Evolutionary conservation across 2,329 filamentous ascomycete genomes (phyloP).

Genomic region (Magnaporthales sp.): DNA sequence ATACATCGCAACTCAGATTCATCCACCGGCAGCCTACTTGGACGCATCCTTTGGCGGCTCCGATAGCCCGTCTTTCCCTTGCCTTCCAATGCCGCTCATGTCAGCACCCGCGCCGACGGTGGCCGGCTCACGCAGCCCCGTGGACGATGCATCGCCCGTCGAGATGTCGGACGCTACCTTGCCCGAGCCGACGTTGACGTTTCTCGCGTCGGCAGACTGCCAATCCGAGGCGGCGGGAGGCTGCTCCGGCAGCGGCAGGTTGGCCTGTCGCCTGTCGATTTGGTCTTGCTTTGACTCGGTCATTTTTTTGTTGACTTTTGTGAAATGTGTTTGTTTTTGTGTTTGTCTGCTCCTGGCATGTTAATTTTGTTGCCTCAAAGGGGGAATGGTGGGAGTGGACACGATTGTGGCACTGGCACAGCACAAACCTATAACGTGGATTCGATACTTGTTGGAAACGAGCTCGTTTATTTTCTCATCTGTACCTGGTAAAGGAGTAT

Average conservation of each 20-base stretch:
- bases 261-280: slow-evolving; percentile 59
- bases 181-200: slow-evolving; percentile 62
- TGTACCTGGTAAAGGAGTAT: background rate
- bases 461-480: too few species aligned
- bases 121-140: slow-evolving; percentile 49
- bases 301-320: slow-evolving; percentile 20
- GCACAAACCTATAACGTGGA: background rate
- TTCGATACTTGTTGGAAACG: background rate
- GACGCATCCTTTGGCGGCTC: background rate
- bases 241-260: slow-evolving; percentile 72
- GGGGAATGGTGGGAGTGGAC: too few species aligned
- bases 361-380: background rate
- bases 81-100: slow-evolving; percentile 52
- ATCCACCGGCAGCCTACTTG: background rate
- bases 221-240: slow-evolving; percentile 71
- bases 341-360: background rate
- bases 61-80: slow-evolving; percentile 43
- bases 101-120: slow-evolving; percentile 45
- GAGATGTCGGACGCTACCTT: slow-evolving; percentile 41
- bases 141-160: slow-evolving; percentile 34
- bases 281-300: slow-evolving; percentile 49
- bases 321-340: background rate
- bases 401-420: background rate
- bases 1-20: background rate
- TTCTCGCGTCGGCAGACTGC: slow-evolving; percentile 61